Conservation (phyloP, 179 eudicot genomes). For the Corrigiola litoralis region DNA sequence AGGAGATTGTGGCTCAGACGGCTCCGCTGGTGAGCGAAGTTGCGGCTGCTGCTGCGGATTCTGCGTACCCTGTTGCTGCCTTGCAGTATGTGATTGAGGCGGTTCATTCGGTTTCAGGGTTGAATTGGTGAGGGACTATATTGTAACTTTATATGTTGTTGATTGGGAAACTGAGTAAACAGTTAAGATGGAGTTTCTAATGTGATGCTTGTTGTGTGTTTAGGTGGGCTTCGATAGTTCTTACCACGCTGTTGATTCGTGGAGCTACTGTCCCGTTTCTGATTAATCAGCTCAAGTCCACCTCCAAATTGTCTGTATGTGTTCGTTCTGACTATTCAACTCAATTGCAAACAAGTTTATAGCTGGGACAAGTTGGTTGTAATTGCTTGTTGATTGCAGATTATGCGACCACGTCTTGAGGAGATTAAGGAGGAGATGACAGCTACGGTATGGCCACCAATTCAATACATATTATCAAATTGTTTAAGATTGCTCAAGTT, state of each 20-base stretch:
- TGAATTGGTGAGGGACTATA: conserved; percentile 51
- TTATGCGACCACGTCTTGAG: conserved; percentile 80
- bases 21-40: conserved; percentile 66
- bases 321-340: background rate
- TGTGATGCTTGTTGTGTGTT: background rate
- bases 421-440: conserved; percentile 73
- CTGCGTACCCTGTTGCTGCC: conserved; percentile 69
- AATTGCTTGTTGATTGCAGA: conserved; percentile 38
- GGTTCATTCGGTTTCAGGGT: conserved; percentile 63
- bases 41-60: conserved; percentile 88
- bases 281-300: conserved; percentile 75
- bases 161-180: background rate
- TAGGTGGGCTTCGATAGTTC: conserved; percentile 87
- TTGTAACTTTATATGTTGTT: background rate
- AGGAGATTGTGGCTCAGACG: conserved; percentile 43
- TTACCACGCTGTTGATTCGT: conserved; percentile 83
- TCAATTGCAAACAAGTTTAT: background rate
- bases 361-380: background rate
- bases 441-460: conserved; percentile 42
- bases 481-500: background rate
- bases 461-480: background rate
- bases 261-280: conserved; percentile 59
- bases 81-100: conserved; percentile 77
- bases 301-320: conserved; percentile 67
- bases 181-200: background rate